Percentiles rank a stretch among this genome's conserved stretches.
Conservation (phyloP, 2,329 filamentous ascomycete species). For the Penicillium sp. region DNA sequence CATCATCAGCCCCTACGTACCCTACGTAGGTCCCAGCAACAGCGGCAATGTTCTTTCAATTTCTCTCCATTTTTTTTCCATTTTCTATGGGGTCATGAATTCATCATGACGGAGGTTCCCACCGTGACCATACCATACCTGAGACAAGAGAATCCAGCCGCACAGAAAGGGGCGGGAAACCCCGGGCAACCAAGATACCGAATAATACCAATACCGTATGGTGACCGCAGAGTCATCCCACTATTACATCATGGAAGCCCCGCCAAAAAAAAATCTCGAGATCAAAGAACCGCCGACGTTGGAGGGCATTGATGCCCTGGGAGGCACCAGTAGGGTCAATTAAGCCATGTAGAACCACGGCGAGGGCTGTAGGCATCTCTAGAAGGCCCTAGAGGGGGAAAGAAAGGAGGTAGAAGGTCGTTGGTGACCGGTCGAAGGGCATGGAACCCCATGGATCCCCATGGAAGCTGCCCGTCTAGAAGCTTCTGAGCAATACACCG, state of each 20-base stretch:
- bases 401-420: conserved; percentile 8
- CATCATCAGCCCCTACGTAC: no score
- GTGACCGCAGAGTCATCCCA: conserved; percentile 12
- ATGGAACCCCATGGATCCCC: conserved; percentile 41
- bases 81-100: conserved; percentile 4
- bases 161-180: not conserved
- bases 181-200: not conserved
- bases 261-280: conserved; percentile 17
- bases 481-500: conserved; percentile 45
- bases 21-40: no score
- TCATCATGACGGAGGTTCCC: conserved; percentile 19
- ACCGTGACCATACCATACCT: conserved; percentile 8
- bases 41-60: no score
- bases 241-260: conserved; percentile 30
- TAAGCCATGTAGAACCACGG: no score
- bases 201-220: not conserved
- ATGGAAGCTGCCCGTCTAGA: conserved; percentile 45
- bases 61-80: not conserved
- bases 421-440: conserved; percentile 29
- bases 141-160: not conserved
- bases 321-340: no score
- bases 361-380: not conserved
- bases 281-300: not conserved
- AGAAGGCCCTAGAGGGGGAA: conserved; percentile 11
- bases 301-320: no score